Conservation (phyloP, 257 asterid species). For the Coffea canephora region DNA sequence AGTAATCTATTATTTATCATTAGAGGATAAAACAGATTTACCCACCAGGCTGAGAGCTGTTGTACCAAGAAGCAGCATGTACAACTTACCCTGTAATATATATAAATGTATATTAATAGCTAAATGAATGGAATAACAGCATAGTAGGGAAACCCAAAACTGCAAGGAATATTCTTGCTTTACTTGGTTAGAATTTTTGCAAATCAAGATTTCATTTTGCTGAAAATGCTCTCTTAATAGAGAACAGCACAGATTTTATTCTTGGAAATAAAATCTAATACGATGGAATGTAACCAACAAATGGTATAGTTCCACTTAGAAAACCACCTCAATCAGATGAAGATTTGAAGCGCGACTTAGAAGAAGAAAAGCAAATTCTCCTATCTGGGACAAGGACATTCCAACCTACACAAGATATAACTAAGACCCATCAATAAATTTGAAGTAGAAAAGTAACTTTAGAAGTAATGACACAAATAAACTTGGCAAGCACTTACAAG, state of each 20-base stretch:
- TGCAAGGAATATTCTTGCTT: not conserved
- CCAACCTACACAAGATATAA: conserved; percentile 57
- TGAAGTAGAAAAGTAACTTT: conserved; percentile 2
- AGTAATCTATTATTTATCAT: conserved; percentile 8
- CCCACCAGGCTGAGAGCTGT: conserved; percentile 86
- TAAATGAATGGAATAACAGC: conserved; percentile 11
- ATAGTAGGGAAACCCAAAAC: not conserved
- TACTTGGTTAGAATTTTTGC: conserved; percentile 4
- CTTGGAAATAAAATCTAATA: not conserved
- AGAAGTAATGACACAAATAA: not conserved
- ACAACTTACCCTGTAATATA: conserved; percentile 60
- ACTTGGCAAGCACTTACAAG: conserved; percentile 48
- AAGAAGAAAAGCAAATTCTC: conserved; percentile 88
- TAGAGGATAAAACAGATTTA: conserved; percentile 17
- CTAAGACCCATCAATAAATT: conserved; percentile 15
- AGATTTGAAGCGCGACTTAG: conserved; percentile 78
- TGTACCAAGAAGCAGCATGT: conserved; percentile 80
- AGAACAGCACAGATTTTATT: not conserved
- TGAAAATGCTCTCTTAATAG: conserved; percentile 10
- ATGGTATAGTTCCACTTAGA: not conserved
- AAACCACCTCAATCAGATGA: conserved; percentile 67
- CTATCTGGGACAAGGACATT: conserved; percentile 89
- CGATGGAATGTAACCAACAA: not conserved
- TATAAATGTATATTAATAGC: conserved; percentile 23
- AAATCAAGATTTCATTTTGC: not conserved